These are phyloP conservation scores for Streptanthus diversifolius DNA, from an alignment of 345 rosid genomes.

Conservation along the genomic window DNA sequence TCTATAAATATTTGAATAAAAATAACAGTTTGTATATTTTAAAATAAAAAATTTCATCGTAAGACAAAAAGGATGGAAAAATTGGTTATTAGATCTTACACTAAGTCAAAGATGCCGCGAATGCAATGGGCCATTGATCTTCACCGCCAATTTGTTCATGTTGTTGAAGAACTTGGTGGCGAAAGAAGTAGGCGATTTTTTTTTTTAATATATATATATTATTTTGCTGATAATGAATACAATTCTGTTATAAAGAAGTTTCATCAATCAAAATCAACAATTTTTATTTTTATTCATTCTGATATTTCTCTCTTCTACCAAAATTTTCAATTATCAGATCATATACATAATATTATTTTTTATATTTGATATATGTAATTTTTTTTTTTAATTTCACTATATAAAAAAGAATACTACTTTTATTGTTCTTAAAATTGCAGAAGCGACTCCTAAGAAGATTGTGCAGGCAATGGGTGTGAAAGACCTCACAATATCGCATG, in stretches of 20 bases:
- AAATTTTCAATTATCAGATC: not conserved
- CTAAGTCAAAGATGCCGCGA: constrained; percentile 45
- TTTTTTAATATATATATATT: not conserved
- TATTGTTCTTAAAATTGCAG: constrained; percentile 23
- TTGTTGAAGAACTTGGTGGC: constrained; percentile 62
- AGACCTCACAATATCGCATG: constrained; percentile 59
- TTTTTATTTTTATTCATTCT: not conserved
- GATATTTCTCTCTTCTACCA: not conserved
- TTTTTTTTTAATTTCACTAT: not conserved
- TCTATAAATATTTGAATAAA: not conserved
- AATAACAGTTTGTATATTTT: not conserved
- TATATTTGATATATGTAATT: not conserved
- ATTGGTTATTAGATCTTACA: constrained; percentile 15
- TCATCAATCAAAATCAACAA: not conserved
- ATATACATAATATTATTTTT: not conserved
- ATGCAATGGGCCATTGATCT: constrained; percentile 49
- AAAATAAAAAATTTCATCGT: not conserved
- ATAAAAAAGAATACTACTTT: not conserved
- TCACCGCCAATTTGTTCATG: constrained; percentile 37
- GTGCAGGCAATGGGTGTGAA: constrained; percentile 53
- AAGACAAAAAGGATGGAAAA: not conserved
- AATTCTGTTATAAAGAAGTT: not conserved
- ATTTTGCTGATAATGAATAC: not conserved
- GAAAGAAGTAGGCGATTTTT: constrained; percentile 43
- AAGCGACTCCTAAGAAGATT: constrained; percentile 66